Base-by-base conservation (phyloP, 2,329 filamentous ascomycete species). In the Aspergillus tanneri region DNA sequence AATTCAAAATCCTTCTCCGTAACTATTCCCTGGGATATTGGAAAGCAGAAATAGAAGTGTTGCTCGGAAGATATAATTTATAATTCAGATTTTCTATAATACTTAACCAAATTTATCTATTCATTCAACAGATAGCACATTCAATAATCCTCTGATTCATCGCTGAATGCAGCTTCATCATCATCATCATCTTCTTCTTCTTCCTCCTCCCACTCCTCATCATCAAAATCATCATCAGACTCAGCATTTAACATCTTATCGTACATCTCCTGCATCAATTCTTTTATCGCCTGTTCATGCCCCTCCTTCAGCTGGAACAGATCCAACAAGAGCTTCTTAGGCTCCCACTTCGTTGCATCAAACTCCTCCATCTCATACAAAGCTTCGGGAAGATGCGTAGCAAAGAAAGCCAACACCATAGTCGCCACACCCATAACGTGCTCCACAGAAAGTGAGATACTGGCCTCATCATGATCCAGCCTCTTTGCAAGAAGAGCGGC, bases 371-470 rank as follows among this genome's bases (percentile, higher is more conserved):
- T 45, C 14, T 53, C 48, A 16, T 45, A 53, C 11, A 53, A 23
- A 12, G 44, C 23, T 12, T 53, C 51, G 2, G 51, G 44, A 9
- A 53, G 16, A 22, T 40, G 40, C 18, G 39, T 40, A 2, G 35
- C 28, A 14, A 38, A 53, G 19, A 43, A 53, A 3, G 47, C 51
- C 35, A 53, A 27, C 8, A 53, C 22, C 43, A 53, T 30, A 6
- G 47, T 45, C 7, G 43, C 44, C 6, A 53, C 48, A 2, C 51
- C 51, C 40, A 50, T 45, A 2, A 53, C 48, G 45, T 51, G 51
- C 44, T 53, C 51, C 10, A 44, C 32, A 9, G 51, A 53, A 9
- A 50, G 39, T 7, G 41, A 45, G 21, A 50, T 45, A 3, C 44
- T 45, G 14, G 44, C 23, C 28, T 51, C 48, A 14, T 53, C 51